Percentiles rank a stretch among this genome's conserved stretches.
phyloP scores from a whole-genome alignment of 2,329 filamentous ascomycete genomes.

The Setomelanomma holmii region DNA sequence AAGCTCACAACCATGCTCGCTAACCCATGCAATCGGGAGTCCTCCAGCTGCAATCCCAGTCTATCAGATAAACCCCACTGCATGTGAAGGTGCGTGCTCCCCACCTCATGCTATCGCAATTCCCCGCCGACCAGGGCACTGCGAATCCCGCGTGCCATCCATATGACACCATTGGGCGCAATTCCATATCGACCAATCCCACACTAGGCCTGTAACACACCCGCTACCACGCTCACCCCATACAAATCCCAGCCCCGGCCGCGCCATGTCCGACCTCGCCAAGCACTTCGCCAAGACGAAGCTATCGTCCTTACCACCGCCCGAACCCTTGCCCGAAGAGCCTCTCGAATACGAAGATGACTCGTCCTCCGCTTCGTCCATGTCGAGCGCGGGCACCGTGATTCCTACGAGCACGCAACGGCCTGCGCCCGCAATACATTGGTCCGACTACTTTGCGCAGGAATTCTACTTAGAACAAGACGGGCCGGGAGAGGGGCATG shows the following conservation, averaged over 20 bases:
- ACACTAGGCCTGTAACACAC: constrained; percentile 1
- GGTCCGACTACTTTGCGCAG: constrained; percentile 90
- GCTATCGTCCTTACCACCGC: constrained; percentile 66
- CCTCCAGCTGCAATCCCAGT: constrained; percentile 14
- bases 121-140: background rate
- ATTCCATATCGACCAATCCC: background rate
- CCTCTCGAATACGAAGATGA: constrained; percentile 60
- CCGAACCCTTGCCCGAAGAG: constrained; percentile 56
- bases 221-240: constrained; percentile 4
- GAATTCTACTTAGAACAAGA: constrained; percentile 75
- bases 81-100: constrained; percentile 4
- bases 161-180: background rate
- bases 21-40: constrained; percentile 9
- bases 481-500: constrained; percentile 45
- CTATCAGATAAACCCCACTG: constrained; percentile 3
- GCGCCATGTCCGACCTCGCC: constrained; percentile 79
- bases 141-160: background rate
- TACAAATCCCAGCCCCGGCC: constrained; percentile 5
- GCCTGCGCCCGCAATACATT: constrained; percentile 68
- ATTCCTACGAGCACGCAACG: constrained; percentile 77
- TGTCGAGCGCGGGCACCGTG: constrained; percentile 91
- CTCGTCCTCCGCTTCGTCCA: constrained; percentile 72
- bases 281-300: constrained; percentile 80
- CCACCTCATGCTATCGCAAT: background rate
- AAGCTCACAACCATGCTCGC: constrained; percentile 2